Evolutionary conservation across 495 filamentous ascomycete species (phyloP).

Genomic region (Lasiosphaeria miniovina): DNA sequence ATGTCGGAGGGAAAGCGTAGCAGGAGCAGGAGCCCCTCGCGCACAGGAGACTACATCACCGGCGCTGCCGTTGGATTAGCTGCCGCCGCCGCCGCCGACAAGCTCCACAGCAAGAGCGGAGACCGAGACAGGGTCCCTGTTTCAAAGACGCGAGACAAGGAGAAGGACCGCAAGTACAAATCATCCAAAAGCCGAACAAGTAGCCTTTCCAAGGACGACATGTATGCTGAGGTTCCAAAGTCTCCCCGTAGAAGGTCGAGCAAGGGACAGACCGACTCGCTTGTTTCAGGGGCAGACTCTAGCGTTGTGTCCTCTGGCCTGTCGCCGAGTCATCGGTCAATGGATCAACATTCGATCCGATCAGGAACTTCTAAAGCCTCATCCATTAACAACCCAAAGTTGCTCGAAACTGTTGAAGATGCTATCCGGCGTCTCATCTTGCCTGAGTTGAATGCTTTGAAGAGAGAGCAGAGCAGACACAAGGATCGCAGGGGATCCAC

Average conservation of each 20-base stretch:
- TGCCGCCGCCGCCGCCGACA: constrained; percentile 49
- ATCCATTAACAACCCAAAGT: constrained; percentile 89
- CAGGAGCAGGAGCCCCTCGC: constrained; percentile 35
- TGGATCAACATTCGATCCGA: constrained; percentile 70
- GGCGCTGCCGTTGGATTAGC: constrained; percentile 37
- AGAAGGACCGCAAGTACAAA: constrained; percentile 50
- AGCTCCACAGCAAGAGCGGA: constrained; percentile 38
- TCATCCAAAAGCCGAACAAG: constrained; percentile 56
- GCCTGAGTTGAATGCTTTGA: constrained; percentile 86
- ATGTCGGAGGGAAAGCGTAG: constrained; percentile 34
- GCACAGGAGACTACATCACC: constrained; percentile 33
- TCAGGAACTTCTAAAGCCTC: constrained; percentile 73
- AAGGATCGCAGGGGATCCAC: constrained; percentile 57
- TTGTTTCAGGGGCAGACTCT: constrained; percentile 63
- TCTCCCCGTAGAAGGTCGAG: constrained; percentile 62
- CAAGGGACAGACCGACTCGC: constrained; percentile 59
- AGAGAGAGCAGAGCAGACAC: constrained; percentile 74
- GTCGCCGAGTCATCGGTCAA: constrained; percentile 66
- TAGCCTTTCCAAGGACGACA: constrained; percentile 61
- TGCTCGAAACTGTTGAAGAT: constrained; percentile 95
- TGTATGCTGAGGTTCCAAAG: constrained; percentile 43
- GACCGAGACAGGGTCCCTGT: constrained; percentile 26
- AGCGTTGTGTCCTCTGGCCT: constrained; percentile 70
- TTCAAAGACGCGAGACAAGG: constrained; percentile 31
- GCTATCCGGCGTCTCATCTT: constrained; percentile 89